Conservation (phyloP, 169 alveolate species). For the Hammondia hammondi region DNA sequence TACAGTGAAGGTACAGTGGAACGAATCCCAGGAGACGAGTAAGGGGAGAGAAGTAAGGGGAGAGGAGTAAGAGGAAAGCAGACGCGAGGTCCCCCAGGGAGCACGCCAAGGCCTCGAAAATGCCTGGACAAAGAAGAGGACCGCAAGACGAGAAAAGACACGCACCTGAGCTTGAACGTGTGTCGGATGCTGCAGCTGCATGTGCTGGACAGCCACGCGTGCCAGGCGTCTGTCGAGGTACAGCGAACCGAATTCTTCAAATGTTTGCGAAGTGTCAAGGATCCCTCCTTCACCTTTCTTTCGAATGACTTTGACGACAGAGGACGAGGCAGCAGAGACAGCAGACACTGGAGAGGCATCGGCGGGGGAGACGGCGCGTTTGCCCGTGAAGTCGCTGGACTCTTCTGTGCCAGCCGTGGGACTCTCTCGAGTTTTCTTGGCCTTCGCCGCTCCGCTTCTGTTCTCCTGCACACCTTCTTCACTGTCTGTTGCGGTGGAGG, state of each 20-base stretch:
- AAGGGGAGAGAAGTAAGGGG: no score
- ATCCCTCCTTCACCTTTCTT: constrained; percentile 33
- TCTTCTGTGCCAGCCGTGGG: not conserved
- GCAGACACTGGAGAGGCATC: not conserved
- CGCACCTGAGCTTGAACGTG: constrained; percentile 66
- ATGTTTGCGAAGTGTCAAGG: constrained; percentile 51
- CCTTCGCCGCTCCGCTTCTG: not conserved
- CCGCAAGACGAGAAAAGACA: no score
- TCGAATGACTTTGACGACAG: constrained; percentile 2
- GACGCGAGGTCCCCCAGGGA: no score
- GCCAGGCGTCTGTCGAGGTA: constrained; percentile 69
- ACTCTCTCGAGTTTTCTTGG: not conserved
- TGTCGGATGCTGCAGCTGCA: constrained; percentile 66
- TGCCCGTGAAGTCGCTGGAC: not conserved
- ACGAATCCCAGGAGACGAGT: no score
- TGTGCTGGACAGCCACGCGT: constrained; percentile 24
- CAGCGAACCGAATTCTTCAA: constrained; percentile 51
- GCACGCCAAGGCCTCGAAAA: no score
- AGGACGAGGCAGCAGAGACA: not conserved
- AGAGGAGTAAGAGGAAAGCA: no score
- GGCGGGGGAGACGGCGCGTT: not conserved
- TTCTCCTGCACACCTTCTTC: not conserved
- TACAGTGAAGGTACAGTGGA: no score
- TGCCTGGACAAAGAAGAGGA: no score
- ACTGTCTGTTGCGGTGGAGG: not conserved